Evolutionary conservation across 768 basidiomycete genomes (phyloP), one percentile per base, ranked within the genome.

Genomic region (Filobasidium floriforme): DNA sequence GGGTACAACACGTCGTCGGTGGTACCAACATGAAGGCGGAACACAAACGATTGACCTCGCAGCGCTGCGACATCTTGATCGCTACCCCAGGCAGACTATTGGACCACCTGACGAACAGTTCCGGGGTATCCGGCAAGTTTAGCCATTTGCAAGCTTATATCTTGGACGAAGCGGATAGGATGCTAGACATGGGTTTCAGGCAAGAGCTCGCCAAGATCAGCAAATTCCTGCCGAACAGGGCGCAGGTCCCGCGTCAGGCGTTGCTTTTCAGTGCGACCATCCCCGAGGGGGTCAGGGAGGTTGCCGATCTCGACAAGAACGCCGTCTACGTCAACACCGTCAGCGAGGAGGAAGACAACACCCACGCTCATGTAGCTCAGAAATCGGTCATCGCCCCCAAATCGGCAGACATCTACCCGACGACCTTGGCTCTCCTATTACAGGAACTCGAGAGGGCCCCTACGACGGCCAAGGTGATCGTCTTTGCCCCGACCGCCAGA

Each of bases 121-220:
- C 90, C 41, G 86, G 80, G 40, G 87, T 92, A 69, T 88, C 96
- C 22, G 92, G 19, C 57, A 75, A 92, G 66, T 85, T 86, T 32
- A 88, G 88, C 69, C 90, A 90, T 73, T 80, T 99, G n/a, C 92
- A 97, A 77, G 75, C 93, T 40, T 99, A 98, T 24, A 94, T 98
- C 0, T 80, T 99, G 51, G 96, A 99, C 73, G 96, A 99, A 80
- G 96, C 96, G 3, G 94, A 98, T 79, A 84, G 94, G 52, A 97
- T 97, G 94, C 82, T 99, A 61, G 96, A 98, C 75, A 92, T 88
- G 75, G 96, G 94, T 0, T 99, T 99, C 77, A 94, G 98, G 79
- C 96, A 98, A 75, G 96, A 97, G 76, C 96, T 98, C 69, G 82
- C 91, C 60, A 83, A 83, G 66, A 98, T 99, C 73, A 92, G 97